Percentiles rank a stretch among this genome's conserved stretches.
Conservation (phyloP, 768 basidiomycete genomes). For the Macrocybe gigantea region DNA sequence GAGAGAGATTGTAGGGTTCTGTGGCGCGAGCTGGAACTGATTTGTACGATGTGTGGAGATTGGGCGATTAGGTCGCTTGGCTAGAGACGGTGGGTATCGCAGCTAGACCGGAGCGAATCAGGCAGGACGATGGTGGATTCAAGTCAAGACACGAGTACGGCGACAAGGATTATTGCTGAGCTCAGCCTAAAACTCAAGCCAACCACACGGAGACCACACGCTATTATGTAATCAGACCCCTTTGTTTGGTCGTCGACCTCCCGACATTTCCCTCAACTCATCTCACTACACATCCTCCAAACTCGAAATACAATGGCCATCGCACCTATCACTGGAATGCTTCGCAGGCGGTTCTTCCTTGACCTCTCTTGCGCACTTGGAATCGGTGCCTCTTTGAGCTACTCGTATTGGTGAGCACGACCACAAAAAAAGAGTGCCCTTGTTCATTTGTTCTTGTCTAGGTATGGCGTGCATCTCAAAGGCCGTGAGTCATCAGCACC, state of each 20-base stretch:
- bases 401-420: conserved; percentile 73
- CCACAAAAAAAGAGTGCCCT: not conserved
- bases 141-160: conserved; percentile 18
- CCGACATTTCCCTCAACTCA: conserved; percentile 13
- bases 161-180: too few species aligned
- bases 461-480: conserved; percentile 83
- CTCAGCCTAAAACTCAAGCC: conserved; percentile 26
- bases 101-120: conserved; percentile 11
- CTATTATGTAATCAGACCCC: conserved; percentile 12
- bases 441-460: conserved; percentile 22
- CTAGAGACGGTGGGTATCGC: conserved; percentile 14
- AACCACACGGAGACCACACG: conserved; percentile 13
- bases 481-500: conserved; percentile 45
- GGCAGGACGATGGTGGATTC: conserved; percentile 15
- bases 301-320: conserved; percentile 53
- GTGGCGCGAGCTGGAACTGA: conserved; percentile 5
- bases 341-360: conserved; percentile 89
- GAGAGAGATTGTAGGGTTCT: conserved; percentile 11
- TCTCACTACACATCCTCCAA: conserved; percentile 7
- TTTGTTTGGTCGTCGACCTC: not conserved
- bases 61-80: conserved; percentile 11
- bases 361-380: conserved; percentile 74
- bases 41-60: conserved; percentile 21
- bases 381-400: conserved; percentile 69
- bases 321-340: conserved; percentile 88